Evolutionary conservation across 345 rosid genomes (phyloP), one percentile per base, ranked within the genome.

Genomic region (Gossypium bickii): DNA sequence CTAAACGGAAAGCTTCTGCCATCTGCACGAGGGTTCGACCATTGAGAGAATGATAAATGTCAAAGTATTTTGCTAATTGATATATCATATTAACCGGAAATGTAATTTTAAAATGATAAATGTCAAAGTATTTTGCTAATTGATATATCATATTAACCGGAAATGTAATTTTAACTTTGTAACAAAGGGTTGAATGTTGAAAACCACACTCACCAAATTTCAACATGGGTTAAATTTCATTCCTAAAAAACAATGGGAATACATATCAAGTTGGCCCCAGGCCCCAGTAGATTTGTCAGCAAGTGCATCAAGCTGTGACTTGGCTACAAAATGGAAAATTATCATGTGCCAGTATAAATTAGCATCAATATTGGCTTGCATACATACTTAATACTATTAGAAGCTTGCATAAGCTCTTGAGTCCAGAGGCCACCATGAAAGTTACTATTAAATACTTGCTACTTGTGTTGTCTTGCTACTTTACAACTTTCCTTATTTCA

Each of bases 401-500:
- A 55, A 55, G 22, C 22, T 56, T 41, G 16, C 13, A 64, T 41
- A 9, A n/a, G 22, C 47, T 38, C 55, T 2, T 1, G 0, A 45
- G 56, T 10, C 27, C 4, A 3, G 7, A 45, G 71, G 38, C 55
- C 55, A 47, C 71, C 7, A 67, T 62, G 80, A 29, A 59, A 48
- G 67, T 58, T n/a, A 13, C 45, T 3, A 47, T 63, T 44, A 29
- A 67, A 20, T 52, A 60, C 25, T 20, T 76, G 71, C 52, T 83
- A 22, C 44, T 83, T 49, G 63, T 75, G 48, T 41, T 47, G 11
- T 25, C 51, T 49, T 69, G 65, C 49, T 41, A 29, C 47, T 73
- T 51, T 20, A 29, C 79, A 60, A 61, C 43, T 62, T 43, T 79
- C 69, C 63, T 62, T 53, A 10, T 52, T 55, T 73, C 74, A 20